Base-by-base conservation (phyloP, 2,329 filamentous ascomycete genomes). In the Botrytis deweyae region DNA sequence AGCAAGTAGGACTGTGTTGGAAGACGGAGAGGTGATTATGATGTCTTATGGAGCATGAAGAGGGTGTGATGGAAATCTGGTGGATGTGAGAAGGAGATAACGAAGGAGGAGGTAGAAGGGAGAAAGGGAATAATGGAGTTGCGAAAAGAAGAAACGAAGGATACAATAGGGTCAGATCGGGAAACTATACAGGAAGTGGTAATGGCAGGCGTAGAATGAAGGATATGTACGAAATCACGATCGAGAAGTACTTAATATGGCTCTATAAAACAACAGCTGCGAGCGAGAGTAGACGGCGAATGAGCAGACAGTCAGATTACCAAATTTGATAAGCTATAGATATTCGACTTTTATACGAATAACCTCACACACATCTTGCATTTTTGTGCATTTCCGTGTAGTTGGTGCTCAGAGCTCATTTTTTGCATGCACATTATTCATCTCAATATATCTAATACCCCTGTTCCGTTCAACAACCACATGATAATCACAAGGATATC, bases 21-120 rank as follows among this genome's bases (percentile, higher is more conserved):
- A 25, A n/a, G 55, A 70, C 18, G n/a, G 20, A 29, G 67, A 70
- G 67, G 49, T 59, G 20, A 33, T 70, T 44, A 55, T 61, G 67
- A 36, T 61, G 40, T 38, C 33, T 46, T 61, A 61, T 61, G 67
- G 52, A 20, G 67, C 4, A 9, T n/a, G 22, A 36, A 36, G 18
- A 29, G 16, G 16, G 25, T 9, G n/a, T 25, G 14, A 14, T 36
- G 20, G 25, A n/a, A 9, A 10, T 46, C 12, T 3, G 12, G 20
- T 25, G 40, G 20, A 22, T 3, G 3, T 29, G 25, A 33, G 12
- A 49, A 10, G 29, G n/a, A 67, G 44, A 33, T 10, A 14, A 44
- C 10, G 40, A 29, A 55, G 49, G 25, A 55, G 22, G 12, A 33
- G 14, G 44, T 36, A n/a, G 33, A n/a, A n/a, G 16, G 16, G 3